A percentile compares a stretch with the other conserved stretches of the same genome.
These are phyloP conservation scores for Fusarium sublunatum DNA, from an alignment of 2,329 filamentous ascomycete genomes.

Conservation along the genomic window DNA sequence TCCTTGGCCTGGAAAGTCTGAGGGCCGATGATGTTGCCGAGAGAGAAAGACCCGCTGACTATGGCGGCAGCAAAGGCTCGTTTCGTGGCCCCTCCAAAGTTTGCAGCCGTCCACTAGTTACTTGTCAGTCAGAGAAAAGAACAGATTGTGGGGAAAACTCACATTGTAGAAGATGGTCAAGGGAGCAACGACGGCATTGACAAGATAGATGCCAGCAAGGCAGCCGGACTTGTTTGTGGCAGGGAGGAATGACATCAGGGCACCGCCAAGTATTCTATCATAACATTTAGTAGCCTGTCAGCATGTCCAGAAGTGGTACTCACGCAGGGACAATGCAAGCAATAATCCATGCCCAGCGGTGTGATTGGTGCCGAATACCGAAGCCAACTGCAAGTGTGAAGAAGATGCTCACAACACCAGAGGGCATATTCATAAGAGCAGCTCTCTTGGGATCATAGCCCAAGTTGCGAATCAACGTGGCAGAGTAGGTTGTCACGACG, in stretches of 20 bases:
- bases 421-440: slow-evolving; percentile 67
- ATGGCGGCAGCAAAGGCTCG: slow-evolving; percentile 62
- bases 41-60: slow-evolving; percentile 62
- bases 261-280: slow-evolving; percentile 59
- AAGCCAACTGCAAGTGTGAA: slow-evolving; percentile 62
- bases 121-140: background rate
- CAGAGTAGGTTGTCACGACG: slow-evolving; percentile 65
- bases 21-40: slow-evolving; percentile 68
- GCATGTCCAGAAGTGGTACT: slow-evolving; percentile 14
- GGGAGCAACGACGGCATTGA: slow-evolving; percentile 61
- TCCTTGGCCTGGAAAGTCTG: slow-evolving; percentile 66
- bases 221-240: slow-evolving; percentile 58
- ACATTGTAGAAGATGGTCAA: slow-evolving; percentile 60
- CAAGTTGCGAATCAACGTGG: slow-evolving; percentile 62
- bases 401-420: slow-evolving; percentile 63
- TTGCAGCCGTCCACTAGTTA: slow-evolving; percentile 59
- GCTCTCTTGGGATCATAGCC: slow-evolving; percentile 58
- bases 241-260: slow-evolving; percentile 65
- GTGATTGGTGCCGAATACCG: slow-evolving; percentile 58
- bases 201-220: slow-evolving; percentile 62
- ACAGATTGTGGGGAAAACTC: slow-evolving; percentile 12
- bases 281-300: background rate
- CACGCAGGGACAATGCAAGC: slow-evolving; percentile 61
- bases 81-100: slow-evolving; percentile 64
- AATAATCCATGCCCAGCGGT: slow-evolving; percentile 64